These are phyloP conservation scores for Xylariaceae sp. DNA, from an alignment of 2,329 filamentous ascomycete species.

Conservation along the genomic window DNA sequence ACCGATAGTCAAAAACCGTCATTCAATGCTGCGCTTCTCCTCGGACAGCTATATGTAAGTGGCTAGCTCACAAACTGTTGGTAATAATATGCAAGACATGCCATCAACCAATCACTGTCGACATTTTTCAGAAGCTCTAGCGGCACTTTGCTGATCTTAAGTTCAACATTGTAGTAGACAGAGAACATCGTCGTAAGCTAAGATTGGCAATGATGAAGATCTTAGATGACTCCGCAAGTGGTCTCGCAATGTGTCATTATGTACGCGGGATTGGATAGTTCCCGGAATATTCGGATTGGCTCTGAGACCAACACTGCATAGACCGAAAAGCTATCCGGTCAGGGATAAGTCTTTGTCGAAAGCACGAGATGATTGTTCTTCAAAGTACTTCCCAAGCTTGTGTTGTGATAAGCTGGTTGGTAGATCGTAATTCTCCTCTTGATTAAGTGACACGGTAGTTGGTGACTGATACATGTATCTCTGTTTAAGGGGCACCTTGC, in stretches of 20 bases:
- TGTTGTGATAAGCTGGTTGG: no score
- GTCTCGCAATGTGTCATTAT: neutral
- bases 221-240: neutral
- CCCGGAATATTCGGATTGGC: conserved; percentile 22
- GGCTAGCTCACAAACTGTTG: neutral
- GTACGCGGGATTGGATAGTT: conserved; percentile 8
- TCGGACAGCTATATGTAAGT: neutral
- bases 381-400: neutral
- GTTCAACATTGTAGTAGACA: neutral
- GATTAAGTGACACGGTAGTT: neutral
- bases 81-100: neutral
- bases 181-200: neutral
- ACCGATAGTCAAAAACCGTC: neutral
- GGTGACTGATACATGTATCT: no score
- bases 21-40: neutral
- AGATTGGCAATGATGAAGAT: neutral
- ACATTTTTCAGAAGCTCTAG: neutral
- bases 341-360: no score
- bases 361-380: neutral
- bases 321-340: neutral
- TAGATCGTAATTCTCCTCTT: no score
- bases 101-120: neutral
- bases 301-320: conserved; percentile 13
- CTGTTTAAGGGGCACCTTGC: no score
- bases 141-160: neutral